Evolutionary conservation across 1,139 yeast species (phyloP).

Genomic region (Ogataea hybrid): DNA sequence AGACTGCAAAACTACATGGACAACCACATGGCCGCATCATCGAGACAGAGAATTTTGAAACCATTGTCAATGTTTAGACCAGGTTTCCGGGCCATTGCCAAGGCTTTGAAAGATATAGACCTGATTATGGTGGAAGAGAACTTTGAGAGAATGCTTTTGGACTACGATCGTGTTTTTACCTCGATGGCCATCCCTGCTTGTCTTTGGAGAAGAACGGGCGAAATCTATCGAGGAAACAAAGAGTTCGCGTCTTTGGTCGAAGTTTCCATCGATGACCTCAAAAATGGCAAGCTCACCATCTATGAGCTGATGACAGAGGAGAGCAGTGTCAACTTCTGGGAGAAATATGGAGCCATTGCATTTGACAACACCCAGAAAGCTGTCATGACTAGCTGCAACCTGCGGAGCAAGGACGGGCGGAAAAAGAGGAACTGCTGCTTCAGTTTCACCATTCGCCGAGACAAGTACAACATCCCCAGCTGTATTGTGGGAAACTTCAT

Average conservation of each 20-base stretch:
- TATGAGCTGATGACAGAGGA: conserved; percentile 96
- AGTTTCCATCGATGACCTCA: conserved; percentile 85
- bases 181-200: conserved; percentile 99
- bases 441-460: conserved; percentile 91
- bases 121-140: conserved; percentile 90
- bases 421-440: conserved; percentile 86
- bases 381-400: conserved; percentile 85
- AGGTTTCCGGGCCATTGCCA: conserved; percentile 90
- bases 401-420: conserved; percentile 81
- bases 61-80: conserved; percentile 89
- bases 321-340: conserved; percentile 98
- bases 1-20: conserved; percentile 90
- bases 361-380: conserved; percentile 96
- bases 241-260: conserved; percentile 95
- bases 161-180: conserved; percentile 93
- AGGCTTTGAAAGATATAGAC: conserved; percentile 88
- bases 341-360: conserved; percentile 94
- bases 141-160: conserved; percentile 89
- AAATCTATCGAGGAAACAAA: conserved; percentile 90
- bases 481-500: conserved; percentile 96
- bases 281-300: conserved; percentile 90
- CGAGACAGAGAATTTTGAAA: conserved; percentile 83
- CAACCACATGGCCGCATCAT: conserved; percentile 81
- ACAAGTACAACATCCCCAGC: conserved; percentile 91
- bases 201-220: conserved; percentile 97